Evolutionary conservation across 2,329 filamentous ascomycete species (phyloP).

Genomic region (Neonectria ditissima): DNA sequence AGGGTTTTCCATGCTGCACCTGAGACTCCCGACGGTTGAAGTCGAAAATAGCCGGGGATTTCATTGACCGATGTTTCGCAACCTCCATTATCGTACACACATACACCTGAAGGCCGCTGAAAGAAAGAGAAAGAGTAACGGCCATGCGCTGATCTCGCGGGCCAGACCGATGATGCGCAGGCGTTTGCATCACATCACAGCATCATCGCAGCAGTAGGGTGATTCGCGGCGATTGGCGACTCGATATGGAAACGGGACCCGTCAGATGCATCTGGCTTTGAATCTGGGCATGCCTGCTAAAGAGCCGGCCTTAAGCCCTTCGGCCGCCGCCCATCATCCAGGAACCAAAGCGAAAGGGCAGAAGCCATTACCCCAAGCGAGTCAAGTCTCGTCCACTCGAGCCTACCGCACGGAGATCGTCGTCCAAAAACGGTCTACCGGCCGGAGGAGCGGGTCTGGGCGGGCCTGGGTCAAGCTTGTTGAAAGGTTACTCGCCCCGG

Average conservation of each 20-base stretch:
- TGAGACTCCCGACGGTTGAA: slow-evolving; percentile 33
- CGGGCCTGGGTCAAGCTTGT: slow-evolving; percentile 38
- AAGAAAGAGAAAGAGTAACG: slow-evolving; percentile 9
- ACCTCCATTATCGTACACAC: slow-evolving; percentile 2
- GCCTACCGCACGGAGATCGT: slow-evolving; percentile 42
- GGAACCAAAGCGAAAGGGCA: slow-evolving; percentile 34
- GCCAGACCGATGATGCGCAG: slow-evolving; percentile 36
- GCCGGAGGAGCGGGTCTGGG: slow-evolving; percentile 39
- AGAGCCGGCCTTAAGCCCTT: slow-evolving; percentile 47
- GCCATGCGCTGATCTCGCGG: slow-evolving; percentile 23
- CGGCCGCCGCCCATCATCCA: slow-evolving; percentile 47
- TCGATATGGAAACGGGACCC: slow-evolving; percentile 32
- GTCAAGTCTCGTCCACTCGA: slow-evolving; percentile 41
- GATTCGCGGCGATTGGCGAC: slow-evolving; percentile 38
- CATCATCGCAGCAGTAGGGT: slow-evolving; percentile 30
- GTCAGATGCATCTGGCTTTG: slow-evolving; percentile 40
- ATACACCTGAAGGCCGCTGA: background rate
- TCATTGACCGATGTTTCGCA: slow-evolving; percentile 10
- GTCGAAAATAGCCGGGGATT: slow-evolving; percentile 18
- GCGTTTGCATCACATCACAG: slow-evolving; percentile 36
- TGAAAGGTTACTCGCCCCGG: slow-evolving; percentile 39
- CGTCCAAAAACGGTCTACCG: slow-evolving; percentile 44
- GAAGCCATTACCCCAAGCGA: slow-evolving; percentile 40
- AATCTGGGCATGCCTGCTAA: slow-evolving; percentile 38
- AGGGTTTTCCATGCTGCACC: slow-evolving; percentile 28